These are phyloP conservation scores for Suillus tomentosus DNA, from an alignment of 768 basidiomycete genomes.

Conservation along the genomic window DNA sequence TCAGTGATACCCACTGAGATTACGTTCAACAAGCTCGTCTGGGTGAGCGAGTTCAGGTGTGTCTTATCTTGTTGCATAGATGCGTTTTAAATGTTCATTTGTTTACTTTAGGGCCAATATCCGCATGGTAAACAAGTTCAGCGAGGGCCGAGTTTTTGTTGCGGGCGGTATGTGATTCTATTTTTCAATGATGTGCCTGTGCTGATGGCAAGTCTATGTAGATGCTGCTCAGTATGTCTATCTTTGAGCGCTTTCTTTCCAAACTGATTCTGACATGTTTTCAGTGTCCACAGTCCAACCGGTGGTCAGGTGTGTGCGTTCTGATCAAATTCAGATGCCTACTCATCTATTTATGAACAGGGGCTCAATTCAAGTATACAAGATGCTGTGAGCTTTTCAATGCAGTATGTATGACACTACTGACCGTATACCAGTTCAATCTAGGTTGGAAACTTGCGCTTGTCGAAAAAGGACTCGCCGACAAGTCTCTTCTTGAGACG, in stretches of 20 bases:
- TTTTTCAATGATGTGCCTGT: background rate
- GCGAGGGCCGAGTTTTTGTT: background rate
- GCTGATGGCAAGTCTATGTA: background rate
- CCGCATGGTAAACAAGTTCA: background rate
- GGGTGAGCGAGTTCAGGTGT: no score
- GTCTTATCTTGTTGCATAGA: no score
- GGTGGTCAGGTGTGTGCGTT: background rate
- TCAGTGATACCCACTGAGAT: no score
- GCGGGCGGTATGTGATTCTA: conserved; percentile 7
- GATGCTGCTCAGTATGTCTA: conserved; percentile 5
- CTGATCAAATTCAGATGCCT: background rate
- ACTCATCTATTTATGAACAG: conserved; percentile 18
- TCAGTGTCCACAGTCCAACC: background rate
- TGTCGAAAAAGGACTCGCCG: conserved; percentile 26
- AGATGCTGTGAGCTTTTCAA: conserved; percentile 37
- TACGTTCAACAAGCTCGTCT: no score
- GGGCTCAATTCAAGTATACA: conserved; percentile 41
- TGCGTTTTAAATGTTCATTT: no score
- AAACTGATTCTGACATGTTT: background rate
- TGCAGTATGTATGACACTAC: background rate
- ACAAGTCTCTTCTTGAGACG: conserved; percentile 24
- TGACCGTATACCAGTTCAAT: conserved; percentile 17
- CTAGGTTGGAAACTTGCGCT: conserved; percentile 30
- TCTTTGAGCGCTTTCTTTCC: background rate
- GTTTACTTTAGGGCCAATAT: no score